Conservation (phyloP, 306 rosid species). For the Cyclanthera cordifolia region DNA sequence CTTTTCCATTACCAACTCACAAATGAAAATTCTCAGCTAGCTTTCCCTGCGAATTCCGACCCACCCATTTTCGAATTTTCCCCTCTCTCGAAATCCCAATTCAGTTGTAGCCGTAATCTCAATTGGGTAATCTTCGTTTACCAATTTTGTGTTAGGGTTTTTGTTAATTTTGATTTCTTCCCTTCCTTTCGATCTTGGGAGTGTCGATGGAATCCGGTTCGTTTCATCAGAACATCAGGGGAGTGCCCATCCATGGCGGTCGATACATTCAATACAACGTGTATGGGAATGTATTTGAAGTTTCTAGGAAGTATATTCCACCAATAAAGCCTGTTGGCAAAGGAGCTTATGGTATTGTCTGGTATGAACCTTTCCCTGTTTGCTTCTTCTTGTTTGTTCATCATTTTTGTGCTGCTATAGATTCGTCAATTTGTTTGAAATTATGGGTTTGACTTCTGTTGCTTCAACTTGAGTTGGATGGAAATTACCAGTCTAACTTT, state of each 20-base stretch:
- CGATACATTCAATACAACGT: conserved; percentile 70
- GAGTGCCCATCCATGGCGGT: conserved; percentile 62
- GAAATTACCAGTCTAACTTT: neutral
- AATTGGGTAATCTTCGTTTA: neutral
- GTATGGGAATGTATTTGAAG: conserved; percentile 83
- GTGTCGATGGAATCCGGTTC: conserved; percentile 28
- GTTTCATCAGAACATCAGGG: conserved; percentile 43
- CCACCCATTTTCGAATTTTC: neutral
- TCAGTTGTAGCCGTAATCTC: neutral
- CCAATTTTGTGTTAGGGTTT: neutral
- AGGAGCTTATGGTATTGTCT: conserved; percentile 93
- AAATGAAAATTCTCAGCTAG: no score
- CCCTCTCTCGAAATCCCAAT: neutral
- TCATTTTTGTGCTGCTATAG: neutral
- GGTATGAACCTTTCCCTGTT: conserved; percentile 35
- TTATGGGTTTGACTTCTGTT: neutral
- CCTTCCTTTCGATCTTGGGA: neutral
- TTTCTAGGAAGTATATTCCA: conserved; percentile 75
- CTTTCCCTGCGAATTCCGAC: neutral
- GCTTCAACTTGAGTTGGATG: neutral
- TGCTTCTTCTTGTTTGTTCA: neutral
- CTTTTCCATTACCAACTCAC: neutral
- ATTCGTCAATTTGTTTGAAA: neutral
- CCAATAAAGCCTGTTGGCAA: conserved; percentile 91
- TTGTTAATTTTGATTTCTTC: neutral